These are phyloP conservation scores for Torulaspora maleeae DNA, from an alignment of 805 yeast species.

Conservation along the genomic window DNA sequence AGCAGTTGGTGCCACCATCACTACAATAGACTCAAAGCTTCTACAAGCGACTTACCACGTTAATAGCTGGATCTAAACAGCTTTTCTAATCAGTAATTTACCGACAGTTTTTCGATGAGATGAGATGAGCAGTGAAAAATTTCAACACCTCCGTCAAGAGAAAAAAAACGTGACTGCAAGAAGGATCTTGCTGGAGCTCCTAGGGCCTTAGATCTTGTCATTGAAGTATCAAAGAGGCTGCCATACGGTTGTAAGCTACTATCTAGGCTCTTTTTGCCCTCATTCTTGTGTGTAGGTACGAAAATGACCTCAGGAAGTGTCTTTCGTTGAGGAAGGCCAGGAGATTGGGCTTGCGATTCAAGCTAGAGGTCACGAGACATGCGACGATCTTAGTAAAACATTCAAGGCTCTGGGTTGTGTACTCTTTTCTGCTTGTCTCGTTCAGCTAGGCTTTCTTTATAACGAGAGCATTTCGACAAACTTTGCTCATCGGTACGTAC, in stretches of 20 bases:
- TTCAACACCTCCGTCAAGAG: background rate
- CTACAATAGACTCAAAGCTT: background rate
- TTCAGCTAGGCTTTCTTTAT: background rate
- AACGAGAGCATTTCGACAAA: background rate
- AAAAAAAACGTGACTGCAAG: background rate
- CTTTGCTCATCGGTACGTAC: background rate
- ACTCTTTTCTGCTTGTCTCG: background rate
- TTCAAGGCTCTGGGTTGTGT: too few species aligned
- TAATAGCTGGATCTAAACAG: background rate
- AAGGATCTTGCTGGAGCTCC: background rate
- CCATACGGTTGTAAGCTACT: background rate
- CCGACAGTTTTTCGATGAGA: conserved; percentile 30
- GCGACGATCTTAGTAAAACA: too few species aligned
- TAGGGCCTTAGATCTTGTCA: background rate
- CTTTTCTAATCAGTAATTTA: too few species aligned
- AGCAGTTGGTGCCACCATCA: conserved; percentile 49
- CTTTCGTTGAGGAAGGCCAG: too few species aligned
- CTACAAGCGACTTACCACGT: conserved; percentile 23
- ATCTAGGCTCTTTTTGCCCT: too few species aligned
- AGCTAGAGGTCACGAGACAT: too few species aligned
- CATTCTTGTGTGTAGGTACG: too few species aligned
- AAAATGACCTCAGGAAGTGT: too few species aligned
- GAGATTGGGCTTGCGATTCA: too few species aligned
- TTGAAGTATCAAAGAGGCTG: background rate
- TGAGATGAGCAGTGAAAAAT: conserved; percentile 26